Evolutionary conservation across 768 basidiomycete species (phyloP).

Genomic region (Leccinum ochraceum): DNA sequence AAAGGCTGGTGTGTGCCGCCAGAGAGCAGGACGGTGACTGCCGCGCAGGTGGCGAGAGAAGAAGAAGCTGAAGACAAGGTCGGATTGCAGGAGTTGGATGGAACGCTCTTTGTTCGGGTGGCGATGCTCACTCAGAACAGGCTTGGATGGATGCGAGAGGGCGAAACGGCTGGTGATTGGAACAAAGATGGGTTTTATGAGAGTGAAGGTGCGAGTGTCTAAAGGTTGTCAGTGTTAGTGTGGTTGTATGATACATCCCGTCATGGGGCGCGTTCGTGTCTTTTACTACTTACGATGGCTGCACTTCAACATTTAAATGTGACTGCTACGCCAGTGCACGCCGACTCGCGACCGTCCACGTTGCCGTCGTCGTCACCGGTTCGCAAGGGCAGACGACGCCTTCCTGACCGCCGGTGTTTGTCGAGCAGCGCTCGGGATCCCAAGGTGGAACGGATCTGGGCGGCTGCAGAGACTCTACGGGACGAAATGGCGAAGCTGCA

Average conservation of each 20-base stretch:
- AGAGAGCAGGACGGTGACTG: conserved; percentile 15
- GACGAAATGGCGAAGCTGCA: conserved; percentile 16
- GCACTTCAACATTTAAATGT: too few species aligned
- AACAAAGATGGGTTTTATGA: conserved; percentile 22
- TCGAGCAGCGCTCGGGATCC: too few species aligned
- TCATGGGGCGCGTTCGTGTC: too few species aligned
- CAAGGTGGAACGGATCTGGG: conserved; percentile 26
- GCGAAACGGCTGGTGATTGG: conserved; percentile 29
- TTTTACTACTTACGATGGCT: too few species aligned
- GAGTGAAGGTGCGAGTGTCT: background rate
- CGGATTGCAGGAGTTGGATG: conserved; percentile 44
- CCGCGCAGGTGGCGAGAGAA: conserved; percentile 21
- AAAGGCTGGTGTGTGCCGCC: conserved; percentile 26
- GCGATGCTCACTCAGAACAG: conserved; percentile 51
- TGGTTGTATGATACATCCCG: conserved; percentile 15
- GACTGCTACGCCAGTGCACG: too few species aligned
- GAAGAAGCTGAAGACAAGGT: conserved; percentile 29
- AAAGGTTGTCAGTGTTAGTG: conserved; percentile 12
- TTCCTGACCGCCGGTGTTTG: too few species aligned
- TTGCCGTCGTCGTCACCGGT: too few species aligned
- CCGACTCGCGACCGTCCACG: too few species aligned
- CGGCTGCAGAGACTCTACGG: conserved; percentile 10
- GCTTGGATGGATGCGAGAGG: conserved; percentile 43
- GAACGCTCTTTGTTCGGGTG: conserved; percentile 61
- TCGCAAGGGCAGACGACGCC: too few species aligned